A percentile compares a stretch with the other conserved stretches of the same genome.
Conservation (phyloP, 2,329 filamentous ascomycete species). For the Diplocarpon rosae region DNA sequence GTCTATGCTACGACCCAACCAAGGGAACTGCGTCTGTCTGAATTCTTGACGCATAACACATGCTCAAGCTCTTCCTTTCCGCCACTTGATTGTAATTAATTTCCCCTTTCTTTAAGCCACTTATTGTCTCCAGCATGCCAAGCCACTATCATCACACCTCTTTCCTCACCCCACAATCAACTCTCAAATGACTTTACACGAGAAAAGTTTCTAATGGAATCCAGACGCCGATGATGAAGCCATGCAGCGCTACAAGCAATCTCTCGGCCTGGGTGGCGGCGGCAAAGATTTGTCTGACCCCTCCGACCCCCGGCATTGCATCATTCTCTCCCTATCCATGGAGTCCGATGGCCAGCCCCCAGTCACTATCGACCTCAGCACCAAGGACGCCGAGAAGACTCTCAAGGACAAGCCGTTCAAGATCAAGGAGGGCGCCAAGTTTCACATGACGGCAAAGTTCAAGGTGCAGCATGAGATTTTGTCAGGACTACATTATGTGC, state of each 20-base stretch:
- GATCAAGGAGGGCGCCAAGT: conserved; percentile 91
- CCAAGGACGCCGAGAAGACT: conserved; percentile 58
- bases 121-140: no score
- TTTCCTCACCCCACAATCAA: no score
- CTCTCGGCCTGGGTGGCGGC: conserved; percentile 69
- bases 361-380: conserved; percentile 78
- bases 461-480: conserved; percentile 95
- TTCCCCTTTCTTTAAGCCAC: no score
- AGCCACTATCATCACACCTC: no score
- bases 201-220: conserved; percentile 6
- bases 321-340: conserved; percentile 85
- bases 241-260: conserved; percentile 94
- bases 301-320: conserved; percentile 78
- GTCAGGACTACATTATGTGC: conserved; percentile 89
- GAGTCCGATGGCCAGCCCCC: conserved; percentile 72
- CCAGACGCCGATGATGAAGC: conserved; percentile 63
- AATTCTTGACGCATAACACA: no score
- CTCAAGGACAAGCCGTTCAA: conserved; percentile 91
- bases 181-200: no score
- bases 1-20: no score
- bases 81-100: no score
- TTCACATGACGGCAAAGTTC: conserved; percentile 91
- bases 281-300: conserved; percentile 63
- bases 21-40: no score
- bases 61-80: no score